These are phyloP conservation scores for Fusarium duplospermum DNA, from an alignment of 2,329 filamentous ascomycete genomes.

Conservation along the genomic window DNA sequence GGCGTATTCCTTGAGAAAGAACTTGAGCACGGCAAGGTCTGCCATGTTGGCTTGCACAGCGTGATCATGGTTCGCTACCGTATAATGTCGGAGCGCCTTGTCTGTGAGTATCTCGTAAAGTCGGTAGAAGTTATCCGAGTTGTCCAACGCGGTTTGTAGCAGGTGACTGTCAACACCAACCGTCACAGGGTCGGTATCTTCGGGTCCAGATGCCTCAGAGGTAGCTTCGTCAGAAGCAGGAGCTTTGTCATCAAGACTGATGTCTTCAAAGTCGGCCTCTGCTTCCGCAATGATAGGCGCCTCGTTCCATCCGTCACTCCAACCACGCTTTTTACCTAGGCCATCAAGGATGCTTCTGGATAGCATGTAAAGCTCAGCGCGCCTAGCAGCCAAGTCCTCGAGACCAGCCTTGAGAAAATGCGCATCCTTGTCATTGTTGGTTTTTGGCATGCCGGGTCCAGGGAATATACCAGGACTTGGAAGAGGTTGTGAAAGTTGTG, in stretches of 20 bases:
- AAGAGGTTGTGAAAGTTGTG: conserved; percentile 53
- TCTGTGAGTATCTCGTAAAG: conserved; percentile 84
- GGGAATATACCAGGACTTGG: conserved; percentile 67
- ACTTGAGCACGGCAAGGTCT: conserved; percentile 88
- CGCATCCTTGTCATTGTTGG: conserved; percentile 54
- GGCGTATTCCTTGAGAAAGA: conserved; percentile 77
- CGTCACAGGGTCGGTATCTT: conserved; percentile 40
- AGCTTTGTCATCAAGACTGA: conserved; percentile 62
- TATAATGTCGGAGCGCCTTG: conserved; percentile 84
- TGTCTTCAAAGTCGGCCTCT: conserved; percentile 66
- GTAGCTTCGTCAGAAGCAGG: conserved; percentile 13
- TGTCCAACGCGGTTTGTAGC: conserved; percentile 71
- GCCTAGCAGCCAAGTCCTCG: conserved; percentile 83
- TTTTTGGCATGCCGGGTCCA: conserved; percentile 56
- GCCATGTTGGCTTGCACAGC: conserved; percentile 82
- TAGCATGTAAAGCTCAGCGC: conserved; percentile 84
- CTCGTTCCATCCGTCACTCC: conserved; percentile 80
- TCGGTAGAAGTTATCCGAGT: conserved; percentile 71
- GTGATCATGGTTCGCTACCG: conserved; percentile 80
- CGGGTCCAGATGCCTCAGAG: conserved; percentile 20
- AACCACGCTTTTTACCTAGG: conserved; percentile 76
- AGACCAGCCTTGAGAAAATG: conserved; percentile 73
- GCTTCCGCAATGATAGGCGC: conserved; percentile 63
- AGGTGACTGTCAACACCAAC: conserved; percentile 58
- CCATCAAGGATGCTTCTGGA: conserved; percentile 84